Conservation (phyloP, 2,329 filamentous ascomycete species). For the Colletotrichum tabaci region DNA sequence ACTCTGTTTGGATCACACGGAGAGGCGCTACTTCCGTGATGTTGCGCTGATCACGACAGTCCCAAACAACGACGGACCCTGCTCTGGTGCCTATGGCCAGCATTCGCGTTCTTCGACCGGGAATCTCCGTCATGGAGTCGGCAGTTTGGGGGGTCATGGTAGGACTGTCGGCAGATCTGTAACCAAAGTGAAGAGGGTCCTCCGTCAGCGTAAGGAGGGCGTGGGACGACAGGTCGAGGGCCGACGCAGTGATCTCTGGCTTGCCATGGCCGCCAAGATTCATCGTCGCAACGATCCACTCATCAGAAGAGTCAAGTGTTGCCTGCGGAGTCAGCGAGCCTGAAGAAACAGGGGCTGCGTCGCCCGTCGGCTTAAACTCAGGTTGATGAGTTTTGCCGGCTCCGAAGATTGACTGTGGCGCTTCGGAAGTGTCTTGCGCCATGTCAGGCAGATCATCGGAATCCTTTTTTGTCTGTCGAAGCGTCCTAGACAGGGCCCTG, state of each 20-base stretch:
- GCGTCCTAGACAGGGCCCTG: slow-evolving; percentile 48
- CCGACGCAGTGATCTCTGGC: slow-evolving; percentile 77
- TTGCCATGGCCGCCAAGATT: slow-evolving; percentile 56
- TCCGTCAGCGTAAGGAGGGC: slow-evolving; percentile 81
- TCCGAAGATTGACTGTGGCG: slow-evolving; percentile 50
- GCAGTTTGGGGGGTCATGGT: slow-evolving; percentile 60
- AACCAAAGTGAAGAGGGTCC: slow-evolving; percentile 76
- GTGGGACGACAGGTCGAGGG: slow-evolving; percentile 82
- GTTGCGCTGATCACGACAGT: slow-evolving; percentile 79
- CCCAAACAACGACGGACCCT: slow-evolving; percentile 87
- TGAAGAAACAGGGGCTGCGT: slow-evolving; percentile 28
- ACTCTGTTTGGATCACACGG: slow-evolving; percentile 91
- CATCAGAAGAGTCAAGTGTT: slow-evolving; percentile 35
- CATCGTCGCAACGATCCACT: slow-evolving; percentile 36
- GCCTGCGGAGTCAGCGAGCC: slow-evolving; percentile 35
- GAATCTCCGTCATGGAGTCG: slow-evolving; percentile 70
- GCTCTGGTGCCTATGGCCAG: slow-evolving; percentile 85
- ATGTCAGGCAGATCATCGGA: neutral
- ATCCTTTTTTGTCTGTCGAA: neutral
- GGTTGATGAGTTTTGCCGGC: neutral
- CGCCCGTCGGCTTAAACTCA: slow-evolving; percentile 17
- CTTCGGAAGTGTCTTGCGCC: neutral
- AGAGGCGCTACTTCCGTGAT: slow-evolving; percentile 77
- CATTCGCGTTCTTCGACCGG: slow-evolving; percentile 86
- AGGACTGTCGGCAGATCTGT: slow-evolving; percentile 59